Evolutionary conservation across 192 early-diverging fungal species (phyloP), one percentile per base, ranked within the genome.

Genomic region (Jimgerdemannia lactiflua): DNA sequence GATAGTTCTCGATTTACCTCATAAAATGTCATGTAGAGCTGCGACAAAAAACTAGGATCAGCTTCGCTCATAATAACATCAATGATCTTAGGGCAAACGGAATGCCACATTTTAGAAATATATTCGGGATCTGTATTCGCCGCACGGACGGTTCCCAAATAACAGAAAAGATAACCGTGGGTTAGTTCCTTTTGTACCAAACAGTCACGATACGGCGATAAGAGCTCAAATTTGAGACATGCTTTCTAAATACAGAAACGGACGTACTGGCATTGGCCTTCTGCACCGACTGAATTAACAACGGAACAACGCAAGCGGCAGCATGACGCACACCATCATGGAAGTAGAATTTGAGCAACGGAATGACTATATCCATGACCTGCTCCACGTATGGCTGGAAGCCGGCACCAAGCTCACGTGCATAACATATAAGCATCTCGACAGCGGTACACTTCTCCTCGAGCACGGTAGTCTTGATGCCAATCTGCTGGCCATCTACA

Each of bases 391-490:
- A 98, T 4, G 92, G 90, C 59, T 90, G 84, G 85, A 99, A 99
- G 10, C 91, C 91, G 19, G 91, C 89, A 59, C 95, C 95, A 74
- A 99, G 89, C 76, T 98, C 95, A 49, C 91, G 86, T 4, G 97
- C 96, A 79, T 99, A 99, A 72, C 92, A 95, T 29, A 93, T 89
- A 71, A 99, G 82, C 97, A 99, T 98, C 83, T 99, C 97, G 11
- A 99, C 93, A 17, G 98, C 97, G 10, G 94, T 96, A 82, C 93
- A 95, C 81, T 99, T 99, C 76, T 99, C 98, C 82, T 99, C 98
- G 75, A 99, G 86, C 29, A 94, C 87, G 29, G 95, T 91, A 14
- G 97, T 98, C 83, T 93, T 93, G 87, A 99, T 97, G 43, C 95
- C 97, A 74, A 99, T 90, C 78, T 95, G 94, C 84, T 97, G 93